These are phyloP conservation scores for Parastagonospora nodorum DNA, from an alignment of 2,329 filamentous ascomycete genomes.

Conservation along the genomic window DNA sequence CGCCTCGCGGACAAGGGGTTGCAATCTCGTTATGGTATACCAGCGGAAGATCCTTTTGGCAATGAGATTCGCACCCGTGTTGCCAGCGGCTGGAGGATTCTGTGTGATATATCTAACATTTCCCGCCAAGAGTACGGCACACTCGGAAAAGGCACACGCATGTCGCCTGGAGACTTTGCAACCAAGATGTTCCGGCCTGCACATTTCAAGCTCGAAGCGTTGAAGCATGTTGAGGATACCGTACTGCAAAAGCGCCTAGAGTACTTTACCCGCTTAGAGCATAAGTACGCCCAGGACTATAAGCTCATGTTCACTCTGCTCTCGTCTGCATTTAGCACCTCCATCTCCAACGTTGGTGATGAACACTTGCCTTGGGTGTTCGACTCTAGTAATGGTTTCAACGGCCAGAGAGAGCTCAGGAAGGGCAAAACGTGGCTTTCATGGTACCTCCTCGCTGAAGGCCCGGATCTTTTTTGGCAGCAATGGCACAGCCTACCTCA, in stretches of 20 bases:
- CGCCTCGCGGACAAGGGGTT: slow-evolving; percentile 25
- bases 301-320: slow-evolving; percentile 39
- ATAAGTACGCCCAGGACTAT: slow-evolving; percentile 32
- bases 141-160: slow-evolving; percentile 8
- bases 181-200: slow-evolving; percentile 19
- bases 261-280: slow-evolving; percentile 23
- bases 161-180: slow-evolving; percentile 13
- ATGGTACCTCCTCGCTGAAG: slow-evolving; percentile 40
- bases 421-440: slow-evolving; percentile 38
- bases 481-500: slow-evolving; percentile 35
- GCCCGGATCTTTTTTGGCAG: slow-evolving; percentile 37
- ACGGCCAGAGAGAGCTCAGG: slow-evolving; percentile 28
- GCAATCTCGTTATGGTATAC: slow-evolving; percentile 29
- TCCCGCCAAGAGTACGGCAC: slow-evolving; percentile 24
- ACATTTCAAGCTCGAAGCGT: slow-evolving; percentile 21
- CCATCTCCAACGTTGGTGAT: slow-evolving; percentile 27
- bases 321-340: slow-evolving; percentile 33
- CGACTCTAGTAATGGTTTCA: slow-evolving; percentile 34
- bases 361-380: slow-evolving; percentile 34
- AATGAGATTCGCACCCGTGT: slow-evolving; percentile 33
- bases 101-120: slow-evolving; percentile 31
- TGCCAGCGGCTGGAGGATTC: slow-evolving; percentile 35
- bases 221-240: slow-evolving; percentile 23
- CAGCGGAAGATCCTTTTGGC: slow-evolving; percentile 37
- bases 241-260: slow-evolving; percentile 25